Percentiles rank a stretch among this genome's conserved stretches.
Conservation (phyloP, 192 early-diverging fungal species). For the Martensiomyces pterosporus region DNA sequence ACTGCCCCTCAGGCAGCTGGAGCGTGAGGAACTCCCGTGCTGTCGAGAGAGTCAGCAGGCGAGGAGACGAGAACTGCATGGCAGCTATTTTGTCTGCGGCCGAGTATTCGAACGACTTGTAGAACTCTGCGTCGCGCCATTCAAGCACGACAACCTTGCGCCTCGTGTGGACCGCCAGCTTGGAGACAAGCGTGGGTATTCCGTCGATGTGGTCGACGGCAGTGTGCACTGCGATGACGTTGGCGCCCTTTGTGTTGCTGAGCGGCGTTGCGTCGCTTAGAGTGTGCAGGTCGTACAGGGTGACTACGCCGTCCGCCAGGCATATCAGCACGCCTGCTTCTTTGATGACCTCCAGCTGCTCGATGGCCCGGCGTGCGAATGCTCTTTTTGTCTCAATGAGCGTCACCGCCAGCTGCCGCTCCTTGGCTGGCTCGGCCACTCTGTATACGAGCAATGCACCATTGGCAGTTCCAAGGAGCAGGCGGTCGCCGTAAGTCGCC, state of each 20-base stretch:
- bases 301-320: conserved; percentile 67
- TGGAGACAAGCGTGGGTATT: conserved; percentile 65
- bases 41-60: conserved; percentile 53
- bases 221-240: conserved; percentile 69
- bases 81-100: conserved; percentile 67
- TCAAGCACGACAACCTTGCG: conserved; percentile 69
- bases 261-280: conserved; percentile 66
- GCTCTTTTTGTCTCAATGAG: conserved; percentile 63
- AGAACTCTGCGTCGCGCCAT: conserved; percentile 71
- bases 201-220: conserved; percentile 62
- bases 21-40: conserved; percentile 48
- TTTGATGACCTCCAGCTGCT: conserved; percentile 72
- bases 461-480: conserved; percentile 65
- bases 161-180: conserved; percentile 69
- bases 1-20: conserved; percentile 45
- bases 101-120: conserved; percentile 64
- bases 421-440: conserved; percentile 35
- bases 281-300: conserved; percentile 69
- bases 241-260: conserved; percentile 68
- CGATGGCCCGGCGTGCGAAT: conserved; percentile 67
- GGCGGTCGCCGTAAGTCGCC: conserved; percentile 62
- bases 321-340: conserved; percentile 69
- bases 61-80: conserved; percentile 72
- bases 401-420: conserved; percentile 37
- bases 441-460: conserved; percentile 69